Evolutionary conservation across 225 moss, liverwort and hornwort species (phyloP), one percentile per base, ranked within the genome.

Genomic region (Anthoceros angustus): DNA sequence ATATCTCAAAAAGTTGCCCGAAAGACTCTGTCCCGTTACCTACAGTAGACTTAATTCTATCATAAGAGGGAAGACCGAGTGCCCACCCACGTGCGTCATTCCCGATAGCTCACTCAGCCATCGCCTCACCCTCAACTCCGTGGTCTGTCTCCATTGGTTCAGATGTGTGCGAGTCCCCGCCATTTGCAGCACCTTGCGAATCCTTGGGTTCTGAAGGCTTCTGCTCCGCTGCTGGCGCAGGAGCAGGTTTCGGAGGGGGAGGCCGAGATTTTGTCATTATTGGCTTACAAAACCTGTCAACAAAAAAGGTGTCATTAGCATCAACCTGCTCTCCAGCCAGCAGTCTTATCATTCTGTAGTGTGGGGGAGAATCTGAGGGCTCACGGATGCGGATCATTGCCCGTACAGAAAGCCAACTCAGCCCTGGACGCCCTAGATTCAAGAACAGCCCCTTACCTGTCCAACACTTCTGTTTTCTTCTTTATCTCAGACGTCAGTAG

Each of bases 251-350:
- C 0, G 89, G 89, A 0, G 95, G 98, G 6, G 86, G 75, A n/a
- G 98, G 98, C 77, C 92, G 83, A 0, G 86, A 63, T 69, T 92
- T 92, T 2, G 87, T 98, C 98, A 98, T 98, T 42, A 98, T 89
- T 2, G 98, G 98, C 75, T 92, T 98, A 77, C 92, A 98, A 69
- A 92, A 98, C 74, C 98, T 85, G 77, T 23, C 32, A 7, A n/a
- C 8, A 9, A 9, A 18, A 8, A 9, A 15, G 23, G 61, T 5
- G 48, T 43, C 46, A 60, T 26, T 38, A 39, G 20, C 8, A 55
- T 65, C 39, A 9, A 38, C 41, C n/a, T 40, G 3, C 32, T 38
- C 9, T 3, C 25, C 12, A 63, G 25, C 4, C 4, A 55, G 5
- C 2, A 16, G 21, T 16, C 21, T 16, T 55, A 21, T 1, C 3